Evolutionary conservation across 2,329 filamentous ascomycete genomes (phyloP).

Genomic region (Hymenoscyphus repandus): DNA sequence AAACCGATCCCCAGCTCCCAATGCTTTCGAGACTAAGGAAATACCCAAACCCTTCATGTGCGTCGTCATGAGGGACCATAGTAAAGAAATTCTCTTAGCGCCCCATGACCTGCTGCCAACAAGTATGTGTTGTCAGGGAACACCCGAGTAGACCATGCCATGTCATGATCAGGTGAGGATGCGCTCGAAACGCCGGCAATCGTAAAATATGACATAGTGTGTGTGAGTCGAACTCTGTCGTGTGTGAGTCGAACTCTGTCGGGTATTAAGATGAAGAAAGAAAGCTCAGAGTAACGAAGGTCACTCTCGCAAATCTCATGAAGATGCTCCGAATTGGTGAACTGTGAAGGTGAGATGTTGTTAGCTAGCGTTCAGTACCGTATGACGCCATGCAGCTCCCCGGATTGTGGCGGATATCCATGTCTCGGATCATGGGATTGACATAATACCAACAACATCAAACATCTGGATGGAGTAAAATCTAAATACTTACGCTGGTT

Average conservation of each 20-base stretch:
- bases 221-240: not conserved
- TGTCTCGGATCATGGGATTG: no score
- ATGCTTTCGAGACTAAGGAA: not conserved
- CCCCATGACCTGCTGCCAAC: no score
- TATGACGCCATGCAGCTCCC: not conserved
- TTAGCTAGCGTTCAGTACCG: not conserved
- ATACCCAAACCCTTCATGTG: not conserved
- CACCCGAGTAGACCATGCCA: conserved; percentile 16
- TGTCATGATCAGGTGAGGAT: conserved; percentile 3
- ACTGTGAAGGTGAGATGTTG: not conserved
- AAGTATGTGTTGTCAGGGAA: not conserved
- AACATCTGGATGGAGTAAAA: not conserved
- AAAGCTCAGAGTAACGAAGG: not conserved
- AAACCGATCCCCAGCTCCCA: conserved; percentile 1
- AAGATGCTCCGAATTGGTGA: not conserved
- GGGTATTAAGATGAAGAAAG: not conserved
- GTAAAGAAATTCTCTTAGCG: no score
- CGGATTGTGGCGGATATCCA: not conserved
- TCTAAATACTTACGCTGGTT: not conserved
- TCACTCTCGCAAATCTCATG: not conserved
- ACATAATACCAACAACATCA: not conserved
- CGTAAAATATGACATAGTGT: not conserved
- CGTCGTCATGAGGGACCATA: not conserved
- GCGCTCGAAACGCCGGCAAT: not conserved
- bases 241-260: not conserved